Evolutionary conservation across 2,329 filamentous ascomycete species (phyloP), one percentile per base, ranked within the genome.

Genomic region (Microsporum ferrugineum): DNA sequence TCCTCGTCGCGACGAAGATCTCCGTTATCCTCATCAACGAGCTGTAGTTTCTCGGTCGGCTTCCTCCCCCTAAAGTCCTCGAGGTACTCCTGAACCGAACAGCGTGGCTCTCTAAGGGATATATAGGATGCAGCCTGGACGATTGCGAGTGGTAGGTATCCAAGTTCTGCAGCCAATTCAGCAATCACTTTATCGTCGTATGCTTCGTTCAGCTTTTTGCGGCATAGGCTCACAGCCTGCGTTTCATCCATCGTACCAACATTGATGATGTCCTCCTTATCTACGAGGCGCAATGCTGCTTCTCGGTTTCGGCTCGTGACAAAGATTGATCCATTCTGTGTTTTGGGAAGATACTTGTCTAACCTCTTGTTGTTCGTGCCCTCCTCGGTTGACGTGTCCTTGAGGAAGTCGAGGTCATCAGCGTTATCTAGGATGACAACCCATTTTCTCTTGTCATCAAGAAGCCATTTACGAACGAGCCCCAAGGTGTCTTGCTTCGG

Each of bases 341-440:
- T 65, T 47, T 66, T 63, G 0, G 68, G 68, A 3, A 71, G 59
- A 41, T 63, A 66, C 23, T 63, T 60, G 34, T 36, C 23, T 36
- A 65, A 59, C 31, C 57, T 34, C 38, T 59, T 47, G 23, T 51
- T 31, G 57, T 27, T 10, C 5, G 3, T 6, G 49, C 29, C 10
- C 10, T 14, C 47, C 31, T 34, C n/a, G 27, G 29, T 34, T 3
- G 49, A 33, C 2, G 10, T 14, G 33, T 33, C 29, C 14, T 36
- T n/a, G 2, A 63, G 51, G 5, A 62, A 23, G 23, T 66, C 61
- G 2, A 65, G 36, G 49, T 70, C 67, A 45, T 73, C 70, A 0
- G 66, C 69, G 59, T 72, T 72, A 29, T 72, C 70, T 47, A 70
- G 57, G 10, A 72, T 65, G 0, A 72, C 33, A 10, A 72, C 47